Evolutionary conservation across 202 grass and related monocot species (phyloP).

Genomic region (Schoenoplectus triqueter): DNA sequence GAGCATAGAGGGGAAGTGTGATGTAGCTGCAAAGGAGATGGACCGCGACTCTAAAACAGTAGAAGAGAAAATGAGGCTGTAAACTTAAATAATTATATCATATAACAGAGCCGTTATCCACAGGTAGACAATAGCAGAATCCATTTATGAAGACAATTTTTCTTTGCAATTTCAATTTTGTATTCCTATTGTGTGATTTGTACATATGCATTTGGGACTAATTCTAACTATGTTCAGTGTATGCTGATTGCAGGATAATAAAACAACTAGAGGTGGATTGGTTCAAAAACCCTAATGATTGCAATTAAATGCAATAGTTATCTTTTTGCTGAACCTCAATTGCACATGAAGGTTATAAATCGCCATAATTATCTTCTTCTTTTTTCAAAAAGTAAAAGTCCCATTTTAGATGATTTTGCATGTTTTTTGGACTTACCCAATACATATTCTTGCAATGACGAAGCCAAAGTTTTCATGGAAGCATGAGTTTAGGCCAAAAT

Average conservation of each 20-base stretch:
- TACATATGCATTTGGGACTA: neutral
- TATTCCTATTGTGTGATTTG: slow-evolving; percentile 9
- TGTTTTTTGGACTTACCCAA: slow-evolving; percentile 60
- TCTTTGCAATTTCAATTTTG: slow-evolving; percentile 2
- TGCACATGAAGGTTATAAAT: neutral
- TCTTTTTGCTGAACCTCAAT: neutral
- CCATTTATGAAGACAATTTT: slow-evolving; percentile 21
- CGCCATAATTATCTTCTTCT: neutral
- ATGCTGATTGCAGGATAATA: neutral
- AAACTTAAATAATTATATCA: slow-evolving; percentile 15
- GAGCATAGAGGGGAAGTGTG: slow-evolving; percentile 91
- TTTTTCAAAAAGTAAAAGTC: neutral
- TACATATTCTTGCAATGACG: slow-evolving; percentile 68
- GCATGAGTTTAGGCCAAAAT: slow-evolving; percentile 78
- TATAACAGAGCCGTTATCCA: neutral
- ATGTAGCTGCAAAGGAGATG: slow-evolving; percentile 92
- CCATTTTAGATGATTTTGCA: neutral
- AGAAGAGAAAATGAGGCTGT: neutral
- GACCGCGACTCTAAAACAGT: slow-evolving; percentile 46
- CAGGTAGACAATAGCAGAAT: neutral
- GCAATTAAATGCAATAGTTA: neutral
- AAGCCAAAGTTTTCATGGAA: slow-evolving; percentile 66
- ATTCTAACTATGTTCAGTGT: neutral
- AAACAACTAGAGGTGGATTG: neutral
- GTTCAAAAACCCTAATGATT: neutral